Evolutionary conservation across 306 rosid species (phyloP).

Genomic region (Cicer yamashitae): DNA sequence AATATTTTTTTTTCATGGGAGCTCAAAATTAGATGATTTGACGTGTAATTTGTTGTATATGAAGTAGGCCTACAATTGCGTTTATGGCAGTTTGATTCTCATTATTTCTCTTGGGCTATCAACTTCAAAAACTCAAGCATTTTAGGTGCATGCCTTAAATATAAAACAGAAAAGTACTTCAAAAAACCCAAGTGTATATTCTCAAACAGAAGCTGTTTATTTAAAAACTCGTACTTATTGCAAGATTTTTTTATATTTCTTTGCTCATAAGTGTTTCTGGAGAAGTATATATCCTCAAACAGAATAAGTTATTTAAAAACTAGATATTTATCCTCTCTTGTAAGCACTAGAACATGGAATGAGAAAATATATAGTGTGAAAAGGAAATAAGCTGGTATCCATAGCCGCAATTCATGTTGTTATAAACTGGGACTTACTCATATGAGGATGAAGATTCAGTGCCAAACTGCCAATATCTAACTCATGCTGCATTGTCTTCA

Average conservation of each 20-base stretch:
- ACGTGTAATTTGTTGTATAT: too few species aligned
- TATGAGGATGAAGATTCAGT: conserved; percentile 26
- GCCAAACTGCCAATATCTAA: conserved; percentile 14
- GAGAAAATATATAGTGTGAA: background rate
- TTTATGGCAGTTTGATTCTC: too few species aligned
- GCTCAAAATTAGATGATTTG: too few species aligned
- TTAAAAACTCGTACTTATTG: background rate
- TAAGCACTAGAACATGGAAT: background rate
- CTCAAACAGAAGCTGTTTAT: background rate
- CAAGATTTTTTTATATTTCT: background rate
- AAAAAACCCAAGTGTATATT: background rate
- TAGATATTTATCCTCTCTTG: background rate
- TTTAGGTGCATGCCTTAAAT: background rate
- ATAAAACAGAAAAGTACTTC: background rate
- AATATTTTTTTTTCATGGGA: too few species aligned
- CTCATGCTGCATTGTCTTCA: conserved; percentile 28
- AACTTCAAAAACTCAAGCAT: too few species aligned
- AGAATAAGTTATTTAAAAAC: background rate
- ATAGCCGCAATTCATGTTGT: background rate
- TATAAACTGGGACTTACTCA: conserved; percentile 24
- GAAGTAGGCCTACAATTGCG: too few species aligned
- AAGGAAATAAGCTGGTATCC: background rate
- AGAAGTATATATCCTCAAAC: background rate
- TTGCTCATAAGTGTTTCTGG: background rate
- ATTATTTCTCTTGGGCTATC: too few species aligned